Evolutionary conservation across 768 basidiomycete species (phyloP).

Genomic region (Serendipita sp.): DNA sequence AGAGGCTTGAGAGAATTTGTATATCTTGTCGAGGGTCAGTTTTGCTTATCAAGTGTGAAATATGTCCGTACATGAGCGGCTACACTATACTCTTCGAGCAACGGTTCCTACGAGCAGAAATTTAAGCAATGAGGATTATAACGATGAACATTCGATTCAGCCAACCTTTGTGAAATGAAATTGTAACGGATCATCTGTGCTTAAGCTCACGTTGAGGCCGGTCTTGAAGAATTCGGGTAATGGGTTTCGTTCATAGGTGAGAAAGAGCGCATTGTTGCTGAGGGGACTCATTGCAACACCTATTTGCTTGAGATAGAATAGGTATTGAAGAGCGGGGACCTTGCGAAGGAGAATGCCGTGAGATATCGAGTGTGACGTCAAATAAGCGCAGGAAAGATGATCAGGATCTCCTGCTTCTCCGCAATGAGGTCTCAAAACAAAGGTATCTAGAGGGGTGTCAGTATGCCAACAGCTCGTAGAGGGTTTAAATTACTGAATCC

Average conservation of each 20-base stretch:
- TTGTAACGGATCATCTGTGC: conserved; percentile 89
- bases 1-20: conserved; percentile 87
- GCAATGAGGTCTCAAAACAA: conserved; percentile 90
- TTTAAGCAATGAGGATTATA: neutral
- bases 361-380: conserved; percentile 94
- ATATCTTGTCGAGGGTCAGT: conserved; percentile 40
- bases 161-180: conserved; percentile 95
- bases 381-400: conserved; percentile 88
- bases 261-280: conserved; percentile 93
- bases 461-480: neutral
- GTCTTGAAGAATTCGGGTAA: conserved; percentile 94
- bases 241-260: conserved; percentile 93
- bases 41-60: neutral
- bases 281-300: conserved; percentile 97
- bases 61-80: conserved; percentile 66
- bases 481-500: conserved; percentile 68
- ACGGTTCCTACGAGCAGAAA: conserved; percentile 49
- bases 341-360: conserved; percentile 98
- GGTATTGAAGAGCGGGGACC: conserved; percentile 90
- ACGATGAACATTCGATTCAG: conserved; percentile 2
- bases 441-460: conserved; percentile 47
- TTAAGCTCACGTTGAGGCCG: conserved; percentile 88
- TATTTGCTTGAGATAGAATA: conserved; percentile 96
- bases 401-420: conserved; percentile 98
- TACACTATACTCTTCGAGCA: conserved; percentile 93